Base-by-base conservation (phyloP, 805 yeast species). In the Clavispora carvajalis region DNA sequence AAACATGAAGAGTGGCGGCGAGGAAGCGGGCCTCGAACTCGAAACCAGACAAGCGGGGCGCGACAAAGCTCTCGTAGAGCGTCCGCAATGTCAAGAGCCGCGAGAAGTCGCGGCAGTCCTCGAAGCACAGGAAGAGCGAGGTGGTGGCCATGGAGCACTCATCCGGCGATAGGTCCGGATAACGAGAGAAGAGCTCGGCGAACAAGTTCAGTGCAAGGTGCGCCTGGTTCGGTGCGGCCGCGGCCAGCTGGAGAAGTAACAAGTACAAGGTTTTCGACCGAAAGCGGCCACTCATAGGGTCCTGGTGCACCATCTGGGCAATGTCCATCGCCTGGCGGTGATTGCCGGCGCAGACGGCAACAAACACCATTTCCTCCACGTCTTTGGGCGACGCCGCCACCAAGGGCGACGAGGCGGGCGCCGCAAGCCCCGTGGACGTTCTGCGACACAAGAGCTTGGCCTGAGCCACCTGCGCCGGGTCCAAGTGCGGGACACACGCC, bases 1-100 rank as follows among this genome's bases (percentile, higher is more conserved):
- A 51, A 1, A 53, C 43, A 33, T 51, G 46, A 23, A 63, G 23
- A 22, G 49, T 52, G 4, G 62, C 54, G 1, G 52, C 45, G 28
- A 57, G 52, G 43, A 62, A 63, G 12, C 26, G 28, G 12, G 31
- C 31, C 22, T 41, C 21, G 4, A 45, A 4, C 10, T 51, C 57
- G 10, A 51, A 22, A 4, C 34, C 33, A 6, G 41, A 24, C n/a
- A 39, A 40, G 1, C 35, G 24, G 12, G 36, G 33, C 9, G 23
- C 36, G 12, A 53, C 38, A 35, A 53, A 40, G 28, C 41, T 46
- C 21, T 52, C 52, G 53, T 57, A 61, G 12, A 63, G 39, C 10
- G 44, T 22, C 29, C 58, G 58, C 18, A 64, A 43, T 3, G 40
- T 40, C 8, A 54, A 36, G 1, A 58, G 38, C 28, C 48, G 48